Conservation (phyloP, 202 grass and related monocot genomes). For the Schoenoplectus triqueter region DNA sequence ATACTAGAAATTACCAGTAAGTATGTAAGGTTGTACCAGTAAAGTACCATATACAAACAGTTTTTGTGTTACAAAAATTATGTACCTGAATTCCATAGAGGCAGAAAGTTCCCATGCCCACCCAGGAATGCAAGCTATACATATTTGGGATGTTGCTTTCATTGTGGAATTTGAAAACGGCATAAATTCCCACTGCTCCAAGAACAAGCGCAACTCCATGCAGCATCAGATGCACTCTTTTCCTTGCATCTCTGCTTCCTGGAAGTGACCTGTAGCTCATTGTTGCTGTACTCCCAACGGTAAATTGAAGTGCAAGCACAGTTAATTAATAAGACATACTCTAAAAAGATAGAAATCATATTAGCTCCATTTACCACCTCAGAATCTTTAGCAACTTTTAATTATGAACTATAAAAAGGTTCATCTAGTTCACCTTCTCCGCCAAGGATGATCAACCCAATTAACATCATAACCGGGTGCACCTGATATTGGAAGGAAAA, state of each 20-base stretch:
- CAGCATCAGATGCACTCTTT: conserved; percentile 60
- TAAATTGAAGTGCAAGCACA: neutral
- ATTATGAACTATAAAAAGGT: conserved; percentile 2
- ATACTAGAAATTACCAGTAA: neutral
- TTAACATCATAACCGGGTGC: conserved; percentile 79
- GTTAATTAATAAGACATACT: neutral
- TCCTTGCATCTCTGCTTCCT: conserved; percentile 44
- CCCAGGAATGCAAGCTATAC: conserved; percentile 85
- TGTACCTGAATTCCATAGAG: conserved; percentile 62
- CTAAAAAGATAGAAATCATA: neutral
- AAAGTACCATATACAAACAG: neutral
- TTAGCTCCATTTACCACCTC: neutral
- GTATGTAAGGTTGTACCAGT: neutral
- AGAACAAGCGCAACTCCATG: conserved; percentile 56
- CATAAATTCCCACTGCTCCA: conserved; percentile 54
- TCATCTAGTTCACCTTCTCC: conserved; percentile 44
- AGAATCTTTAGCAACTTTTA: neutral
- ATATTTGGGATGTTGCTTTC: conserved; percentile 66
- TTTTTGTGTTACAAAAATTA: neutral
- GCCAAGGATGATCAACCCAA: conserved; percentile 63
- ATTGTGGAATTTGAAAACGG: conserved; percentile 76
- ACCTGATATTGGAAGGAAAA: conserved; percentile 37
- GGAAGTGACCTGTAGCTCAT: conserved; percentile 64
- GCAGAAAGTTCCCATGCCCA: conserved; percentile 53
- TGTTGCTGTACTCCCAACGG: conserved; percentile 46